Evolutionary conservation across 2,329 filamentous ascomycete species (phyloP), one percentile per base, ranked within the genome.

Genomic region (Knufia fluminis): DNA sequence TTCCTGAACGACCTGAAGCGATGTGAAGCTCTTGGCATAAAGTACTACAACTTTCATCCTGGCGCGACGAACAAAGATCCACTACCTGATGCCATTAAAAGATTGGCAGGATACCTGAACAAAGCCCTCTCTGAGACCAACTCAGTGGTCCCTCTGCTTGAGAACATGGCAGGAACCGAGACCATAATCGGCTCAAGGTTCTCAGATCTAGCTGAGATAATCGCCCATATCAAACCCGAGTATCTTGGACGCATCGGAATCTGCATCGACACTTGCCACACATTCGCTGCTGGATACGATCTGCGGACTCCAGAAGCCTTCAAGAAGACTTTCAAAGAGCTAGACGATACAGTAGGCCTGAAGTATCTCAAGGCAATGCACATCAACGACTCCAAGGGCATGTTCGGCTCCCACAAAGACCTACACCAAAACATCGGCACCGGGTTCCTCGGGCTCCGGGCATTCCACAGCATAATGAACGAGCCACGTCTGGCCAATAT

Each of bases 1-100:
- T 98, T 98, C 66, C 62, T 94, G 14, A 90, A 98, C 60, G 92
- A 98, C 64, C 74, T 98, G 1, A 71, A 79, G 45, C 81, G 92
- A 8, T 97, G 92, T 66, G 86, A 95, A 62, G 75, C 77, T 40
- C 78, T 98, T 0, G 88, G 89, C 1, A 95, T 98, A 61, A 75
- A 71, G 54, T 76, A 96, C n/a, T 98, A 97, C 73, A 98, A 98
- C 68, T 97, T 98, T 70, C 92, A 98, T 64, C 92, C 92, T 0
- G 92, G 92, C 17, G 90, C 83, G 50, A 84, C 84, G 1, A 85
- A 84, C 50, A 81, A 83, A 41, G 77, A 77, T 28, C 73, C 77
- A 2, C 79, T 83, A 31, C 71, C 75, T 0, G 82, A 80, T 17
- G 90, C 90, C 2, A 83, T 94, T 50, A 73, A 69, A 12, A 80